Base-by-base conservation (phyloP, 805 yeast genomes). In the Komagataella pseudopastoris region DNA sequence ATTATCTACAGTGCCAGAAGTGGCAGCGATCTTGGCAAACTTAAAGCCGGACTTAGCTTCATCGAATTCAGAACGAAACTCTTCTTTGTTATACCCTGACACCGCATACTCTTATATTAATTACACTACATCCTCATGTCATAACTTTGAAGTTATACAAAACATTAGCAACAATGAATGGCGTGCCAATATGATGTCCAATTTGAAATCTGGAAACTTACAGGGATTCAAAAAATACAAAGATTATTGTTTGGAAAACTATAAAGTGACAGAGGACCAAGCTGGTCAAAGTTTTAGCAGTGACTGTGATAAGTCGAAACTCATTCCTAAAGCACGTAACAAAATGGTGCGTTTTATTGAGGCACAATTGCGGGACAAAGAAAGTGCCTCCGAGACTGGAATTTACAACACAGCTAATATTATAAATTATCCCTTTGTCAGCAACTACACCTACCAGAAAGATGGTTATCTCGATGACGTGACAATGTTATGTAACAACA, bases 401-500 rank as follows among this genome's bases (percentile, higher is more conserved):
- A 20, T 51, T 18, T 51, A 47, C 50, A 48, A 51, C 48, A 46
- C 52, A 51, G 48, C 46, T 6, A 55, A 59, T 47, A 53, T 66
- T 23, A 60, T 64, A 6, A 72, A 76, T 59, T 77, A 75, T 58
- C 82, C 82, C 3, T 77, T 72, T 60, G 76, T 76, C 56, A 71
- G 74, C 23, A 75, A 76, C 56, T 76, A 76, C 59, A 71, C 77
- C 16, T 75, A 75, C 58, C 71, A 75, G 59, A 66, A 69, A 52
- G 59, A 69, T 50, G 76, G 80, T 2, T 76, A 75, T 56, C 61
- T 75, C 59, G 68, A 66, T 45, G 81, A 77, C 59, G 73, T 76
- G 48, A 73, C 73, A 51, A 60, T 63, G 54, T 74, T 74, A 55
- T 77, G 78, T 5, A 75, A 72, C 53, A 70, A 74, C 53, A 64